Percentiles rank a stretch among this genome's conserved stretches.
These are phyloP conservation scores for Ascocoryne sarcoides DNA, from an alignment of 2,329 filamentous ascomycete species.

Conservation along the genomic window DNA sequence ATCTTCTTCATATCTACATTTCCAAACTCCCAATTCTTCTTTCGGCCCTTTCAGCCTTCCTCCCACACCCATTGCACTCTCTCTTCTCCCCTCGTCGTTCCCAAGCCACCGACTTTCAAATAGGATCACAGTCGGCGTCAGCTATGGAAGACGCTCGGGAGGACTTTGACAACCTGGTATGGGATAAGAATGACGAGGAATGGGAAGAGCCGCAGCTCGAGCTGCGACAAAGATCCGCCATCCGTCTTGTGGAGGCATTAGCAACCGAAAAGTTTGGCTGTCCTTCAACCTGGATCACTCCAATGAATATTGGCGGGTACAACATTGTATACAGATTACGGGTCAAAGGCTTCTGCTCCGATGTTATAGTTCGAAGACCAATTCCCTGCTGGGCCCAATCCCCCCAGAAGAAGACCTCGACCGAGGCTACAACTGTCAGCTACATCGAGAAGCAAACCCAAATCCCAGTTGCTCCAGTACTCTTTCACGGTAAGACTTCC, in stretches of 20 bases:
- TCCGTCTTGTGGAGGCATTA: constrained; percentile 7
- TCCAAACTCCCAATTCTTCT: no score
- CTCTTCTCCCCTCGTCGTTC: no score
- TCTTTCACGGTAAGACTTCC: constrained; percentile 7
- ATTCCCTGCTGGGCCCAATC: constrained; percentile 8
- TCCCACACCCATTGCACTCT: no score
- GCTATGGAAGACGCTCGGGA: constrained; percentile 2
- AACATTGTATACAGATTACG: constrained; percentile 16
- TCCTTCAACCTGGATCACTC: constrained; percentile 8
- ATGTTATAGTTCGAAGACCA: constrained; percentile 12
- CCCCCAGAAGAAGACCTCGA: constrained; percentile 8
- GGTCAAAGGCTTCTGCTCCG: constrained; percentile 9
- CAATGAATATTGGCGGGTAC: constrained; percentile 16
- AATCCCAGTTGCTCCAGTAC: constrained; percentile 7
- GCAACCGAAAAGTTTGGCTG: constrained; percentile 9
- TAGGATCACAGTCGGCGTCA: neutral
- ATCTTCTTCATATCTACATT: no score
- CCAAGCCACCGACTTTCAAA: no score
- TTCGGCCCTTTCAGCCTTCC: no score
- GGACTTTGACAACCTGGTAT: constrained; percentile 15
- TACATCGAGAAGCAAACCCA: constrained; percentile 10
- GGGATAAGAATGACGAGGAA: constrained; percentile 18
- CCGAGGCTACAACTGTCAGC: constrained; percentile 5
- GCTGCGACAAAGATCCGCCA: constrained; percentile 8
- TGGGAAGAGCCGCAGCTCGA: constrained; percentile 11